Evolutionary conservation across 257 asterid species (phyloP), one percentile per base, ranked within the genome.

Genomic region (Gentiana macrophylla): DNA sequence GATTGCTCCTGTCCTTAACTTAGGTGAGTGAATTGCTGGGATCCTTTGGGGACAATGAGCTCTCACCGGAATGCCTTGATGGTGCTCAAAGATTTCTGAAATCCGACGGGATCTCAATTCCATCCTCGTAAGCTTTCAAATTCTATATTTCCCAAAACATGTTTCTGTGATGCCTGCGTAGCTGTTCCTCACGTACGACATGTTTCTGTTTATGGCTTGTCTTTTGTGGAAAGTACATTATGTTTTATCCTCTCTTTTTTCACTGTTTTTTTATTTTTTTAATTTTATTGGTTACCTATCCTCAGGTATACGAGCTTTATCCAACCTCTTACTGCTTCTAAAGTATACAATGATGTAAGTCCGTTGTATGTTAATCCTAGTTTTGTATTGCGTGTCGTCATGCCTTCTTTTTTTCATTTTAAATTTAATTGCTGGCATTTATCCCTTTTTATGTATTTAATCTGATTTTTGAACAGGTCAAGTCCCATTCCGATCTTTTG

Each of bases 1-100:
- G 46, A 41, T 41, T 35, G 59, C 65, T 60, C 55, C 46, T 43
- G 49, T 46, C 65, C 45, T 66, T 66, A 55, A 62, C 67, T 65
- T 70, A 88, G 99, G 99, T 88, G 57, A 88, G 99, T 66, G 97
- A 88, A 72, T 76, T 92, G 78, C 91, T 92, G 67, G 99, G 99
- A 53, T 92, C 99, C 9, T 92, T 92, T 65, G 99, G 95, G 52
- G 99, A 92, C 75, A 92, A 92, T 74, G 99, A 92, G 83, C 91
- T 92, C 63, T 92, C 99, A 37, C 99, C 99, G 7, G 99, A 92
- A 75, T 92, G 97, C 70, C 95, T 92, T 57, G 97, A 92, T 71
- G 99, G 99, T 63, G 99, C 99, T 62, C 94, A 83, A 63, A 85
- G 94, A 62, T 92, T 85, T 68, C 73, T 92, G 68, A 92, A 92